Base-by-base conservation (phyloP, 164 flowering plant species). In the Amborella trichopoda region DNA sequence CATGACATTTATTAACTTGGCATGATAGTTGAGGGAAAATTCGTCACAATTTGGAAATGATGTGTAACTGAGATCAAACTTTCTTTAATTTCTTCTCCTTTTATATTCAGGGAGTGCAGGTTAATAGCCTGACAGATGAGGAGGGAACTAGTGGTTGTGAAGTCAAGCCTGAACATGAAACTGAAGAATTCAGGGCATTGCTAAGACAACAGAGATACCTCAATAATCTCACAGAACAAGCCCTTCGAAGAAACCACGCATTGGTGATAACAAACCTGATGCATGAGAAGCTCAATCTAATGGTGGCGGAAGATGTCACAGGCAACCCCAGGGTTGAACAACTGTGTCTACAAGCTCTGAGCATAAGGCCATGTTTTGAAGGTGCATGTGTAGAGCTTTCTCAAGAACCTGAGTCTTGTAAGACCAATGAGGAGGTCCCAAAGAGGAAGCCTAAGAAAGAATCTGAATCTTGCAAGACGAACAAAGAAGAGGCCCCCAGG, bases 191-290 rank as follows among this genome's bases (percentile, higher is more conserved):
- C 18, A 46, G 53, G 44, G 42, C 50, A 19, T 44, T 85, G 61
- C 60, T 78, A 26, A 62, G 62, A 26, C 85, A 75, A 46, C 85
- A 77, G 58, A 84, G 75, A 59, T 55, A 71, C 72, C 70, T 91
- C 32, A 26, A 55, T 46, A 71, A 54, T 61, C 54, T 78, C 54
- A 91, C 96, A 14, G 94, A 87, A 21, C 84, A 65, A 48, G 90
- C 95, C 49, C 94, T 91, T 48, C 62, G 72, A 46, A 91, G 79
- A 68, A 87, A 77, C 52, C 78, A 78, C 58, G 96, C 96, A 1
- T 56, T 87, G 65, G 64, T 83, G 22, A 73, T 91, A 52, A 63
- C 61, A 41, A 87, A 87, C 59, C 50, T 87, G 36, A 66, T 74
- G 78, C 84, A 82, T 65, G 94, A 87, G 62, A 87, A 82, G 60